A percentile compares a stretch with the other conserved stretches of the same genome.
phyloP scores from a whole-genome alignment of 768 basidiomycete species.

The Tephrocybe sp. region DNA sequence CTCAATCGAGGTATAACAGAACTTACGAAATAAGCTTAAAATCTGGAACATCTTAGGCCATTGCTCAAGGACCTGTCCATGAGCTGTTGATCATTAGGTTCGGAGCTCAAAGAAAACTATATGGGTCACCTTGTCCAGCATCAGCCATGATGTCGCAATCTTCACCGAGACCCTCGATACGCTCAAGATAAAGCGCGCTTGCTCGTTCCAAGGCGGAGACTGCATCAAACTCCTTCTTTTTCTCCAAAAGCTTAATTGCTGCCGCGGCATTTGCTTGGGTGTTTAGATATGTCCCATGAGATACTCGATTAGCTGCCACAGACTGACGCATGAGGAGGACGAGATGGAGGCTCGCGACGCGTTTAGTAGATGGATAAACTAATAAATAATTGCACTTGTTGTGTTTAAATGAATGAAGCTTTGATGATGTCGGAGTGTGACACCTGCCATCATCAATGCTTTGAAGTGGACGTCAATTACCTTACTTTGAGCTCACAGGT shows the following conservation, averaged over 20 bases:
- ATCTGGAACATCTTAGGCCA: constrained; percentile 86
- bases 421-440: not conserved
- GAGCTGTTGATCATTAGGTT: constrained; percentile 39
- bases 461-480: not conserved
- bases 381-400: constrained; percentile 18
- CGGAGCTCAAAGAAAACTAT: not conserved
- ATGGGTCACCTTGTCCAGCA: constrained; percentile 58
- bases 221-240: constrained; percentile 80
- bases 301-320: constrained; percentile 45
- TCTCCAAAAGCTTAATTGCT: constrained; percentile 58
- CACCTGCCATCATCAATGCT: constrained; percentile 2
- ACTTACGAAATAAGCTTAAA: constrained; percentile 64
- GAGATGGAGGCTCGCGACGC: constrained; percentile 2
- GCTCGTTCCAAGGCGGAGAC: constrained; percentile 70
- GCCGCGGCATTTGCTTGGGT: constrained; percentile 45
- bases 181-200: constrained; percentile 58
- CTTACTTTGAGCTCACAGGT: constrained; percentile 1
- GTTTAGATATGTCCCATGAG: constrained; percentile 38
- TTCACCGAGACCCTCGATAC: constrained; percentile 65
- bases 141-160: constrained; percentile 79
- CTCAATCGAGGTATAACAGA: not conserved
- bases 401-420: not conserved
- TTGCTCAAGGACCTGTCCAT: constrained; percentile 74
- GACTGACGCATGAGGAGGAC: constrained; percentile 50
- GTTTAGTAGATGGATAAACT: constrained; percentile 1